Conservation (phyloP, 2,329 filamentous ascomycete species). For the Westerdykella sp. region DNA sequence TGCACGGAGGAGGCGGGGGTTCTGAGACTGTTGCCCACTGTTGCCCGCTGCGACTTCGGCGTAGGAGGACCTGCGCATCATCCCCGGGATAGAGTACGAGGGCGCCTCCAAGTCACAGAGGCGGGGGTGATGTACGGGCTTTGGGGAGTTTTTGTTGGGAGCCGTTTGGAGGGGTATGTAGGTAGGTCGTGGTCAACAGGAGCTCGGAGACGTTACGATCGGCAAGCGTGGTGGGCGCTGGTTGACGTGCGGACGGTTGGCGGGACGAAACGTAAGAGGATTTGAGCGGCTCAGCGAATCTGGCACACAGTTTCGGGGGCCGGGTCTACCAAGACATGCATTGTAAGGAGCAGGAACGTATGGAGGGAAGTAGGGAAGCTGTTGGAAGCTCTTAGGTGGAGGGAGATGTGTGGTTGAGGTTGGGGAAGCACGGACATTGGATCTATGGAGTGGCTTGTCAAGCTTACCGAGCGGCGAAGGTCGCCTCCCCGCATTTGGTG, state of each 20-base stretch:
- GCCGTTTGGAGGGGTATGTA: too few species aligned
- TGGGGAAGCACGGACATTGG: conserved; percentile 3
- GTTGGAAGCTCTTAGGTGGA: conserved; percentile 2
- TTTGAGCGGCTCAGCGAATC: conserved; percentile 15
- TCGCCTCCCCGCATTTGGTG: conserved; percentile 6
- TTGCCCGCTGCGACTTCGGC: conserved; percentile 54
- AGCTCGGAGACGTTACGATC: background rate
- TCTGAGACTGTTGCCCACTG: conserved; percentile 28
- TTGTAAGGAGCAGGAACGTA: conserved; percentile 11
- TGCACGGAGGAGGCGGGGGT: conserved; percentile 29
- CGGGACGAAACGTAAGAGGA: background rate
- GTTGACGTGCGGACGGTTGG: conserved; percentile 3
- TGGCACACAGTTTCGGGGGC: conserved; percentile 16
- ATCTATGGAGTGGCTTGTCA: conserved; percentile 3
- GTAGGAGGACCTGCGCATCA: conserved; percentile 52
- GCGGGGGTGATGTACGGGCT: background rate
- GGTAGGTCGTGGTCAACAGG: background rate
- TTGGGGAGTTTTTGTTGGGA: too few species aligned
- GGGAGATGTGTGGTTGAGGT: conserved; percentile 4
- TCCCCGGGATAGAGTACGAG: conserved; percentile 4
- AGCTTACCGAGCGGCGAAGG: too few species aligned
- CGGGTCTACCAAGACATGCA: conserved; percentile 24
- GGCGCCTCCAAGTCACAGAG: background rate
- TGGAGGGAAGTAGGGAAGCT: conserved; percentile 3
- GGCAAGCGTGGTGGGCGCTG: conserved; percentile 2